Evolutionary conservation across 345 rosid genomes (phyloP).

Genomic region (Murraya koenigii): DNA sequence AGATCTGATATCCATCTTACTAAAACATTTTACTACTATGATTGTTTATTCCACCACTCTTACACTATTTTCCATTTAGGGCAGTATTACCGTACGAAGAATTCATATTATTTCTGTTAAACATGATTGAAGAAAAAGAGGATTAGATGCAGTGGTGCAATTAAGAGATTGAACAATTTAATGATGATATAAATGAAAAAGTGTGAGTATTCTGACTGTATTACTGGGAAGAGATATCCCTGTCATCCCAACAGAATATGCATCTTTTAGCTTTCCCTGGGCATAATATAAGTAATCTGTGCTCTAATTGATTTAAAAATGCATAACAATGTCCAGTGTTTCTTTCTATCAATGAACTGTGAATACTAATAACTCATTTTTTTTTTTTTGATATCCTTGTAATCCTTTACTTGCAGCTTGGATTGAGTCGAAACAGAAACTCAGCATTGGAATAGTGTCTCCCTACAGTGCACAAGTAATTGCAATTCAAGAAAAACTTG

Average conservation of each 20-base stretch:
- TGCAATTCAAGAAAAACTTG: slow-evolving; percentile 34
- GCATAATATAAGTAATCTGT: neutral
- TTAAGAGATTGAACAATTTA: neutral
- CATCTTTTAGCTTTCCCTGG: neutral
- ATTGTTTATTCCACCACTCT: too few species aligned
- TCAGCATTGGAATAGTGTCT: slow-evolving; percentile 40
- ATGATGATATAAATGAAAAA: neutral
- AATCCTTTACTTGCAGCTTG: slow-evolving; percentile 22
- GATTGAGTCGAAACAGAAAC: slow-evolving; percentile 22
- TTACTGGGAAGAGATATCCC: neutral
- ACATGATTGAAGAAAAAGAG: too few species aligned
- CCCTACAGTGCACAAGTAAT: slow-evolving; percentile 41
- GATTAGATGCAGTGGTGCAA: too few species aligned
- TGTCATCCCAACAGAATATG: neutral
- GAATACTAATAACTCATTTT: neutral
- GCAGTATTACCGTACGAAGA: too few species aligned
- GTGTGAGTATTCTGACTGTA: neutral
- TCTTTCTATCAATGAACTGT: neutral
- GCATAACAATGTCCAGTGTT: neutral
- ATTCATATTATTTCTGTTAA: too few species aligned
- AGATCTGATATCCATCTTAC: neutral
- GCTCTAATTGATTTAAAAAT: neutral
- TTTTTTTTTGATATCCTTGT: neutral
- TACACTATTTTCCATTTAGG: too few species aligned
- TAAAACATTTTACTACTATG: too few species aligned